A percentile compares a stretch with the other conserved stretches of the same genome.
phyloP scores from a whole-genome alignment of 805 yeast species.

The Dipodascus geniculatus region DNA sequence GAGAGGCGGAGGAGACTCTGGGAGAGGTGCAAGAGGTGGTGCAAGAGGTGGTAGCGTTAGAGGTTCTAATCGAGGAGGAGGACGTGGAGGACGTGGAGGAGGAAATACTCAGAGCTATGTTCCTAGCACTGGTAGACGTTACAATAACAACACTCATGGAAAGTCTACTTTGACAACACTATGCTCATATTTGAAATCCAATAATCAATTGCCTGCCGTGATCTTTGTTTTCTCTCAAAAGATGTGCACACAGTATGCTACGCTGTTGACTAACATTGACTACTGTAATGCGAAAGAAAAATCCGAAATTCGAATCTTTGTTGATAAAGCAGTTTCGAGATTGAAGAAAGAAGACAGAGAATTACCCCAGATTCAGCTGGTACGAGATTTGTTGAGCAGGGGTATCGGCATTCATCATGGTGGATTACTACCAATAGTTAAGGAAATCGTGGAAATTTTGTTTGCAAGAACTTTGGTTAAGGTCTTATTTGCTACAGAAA shows the following conservation, averaged over 20 bases:
- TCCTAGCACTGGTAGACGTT: slow-evolving; percentile 12
- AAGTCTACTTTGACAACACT: slow-evolving; percentile 69
- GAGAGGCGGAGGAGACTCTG: slow-evolving; percentile 23
- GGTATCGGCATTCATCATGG: slow-evolving; percentile 97
- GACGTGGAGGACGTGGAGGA: slow-evolving; percentile 2
- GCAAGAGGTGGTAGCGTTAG: slow-evolving; percentile 25
- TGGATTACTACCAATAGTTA: slow-evolving; percentile 84
- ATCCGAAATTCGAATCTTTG: slow-evolving; percentile 86
- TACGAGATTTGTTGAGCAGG: slow-evolving; percentile 71
- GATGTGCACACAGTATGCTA: slow-evolving; percentile 88
- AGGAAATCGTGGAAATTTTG: slow-evolving; percentile 84
- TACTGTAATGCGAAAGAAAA: slow-evolving; percentile 77
- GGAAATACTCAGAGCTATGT: slow-evolving; percentile 7
- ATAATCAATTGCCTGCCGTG: slow-evolving; percentile 80
- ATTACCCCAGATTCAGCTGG: slow-evolving; percentile 77
- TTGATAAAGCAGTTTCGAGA: slow-evolving; percentile 79
- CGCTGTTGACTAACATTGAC: slow-evolving; percentile 57
- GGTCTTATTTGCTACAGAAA: slow-evolving; percentile 92
- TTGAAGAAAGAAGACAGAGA: slow-evolving; percentile 86
- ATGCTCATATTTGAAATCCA: slow-evolving; percentile 54
- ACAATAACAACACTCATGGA: slow-evolving; percentile 35
- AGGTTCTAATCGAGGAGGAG: slow-evolving; percentile 19
- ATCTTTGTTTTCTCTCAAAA: slow-evolving; percentile 89
- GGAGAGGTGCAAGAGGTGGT: slow-evolving; percentile 23
- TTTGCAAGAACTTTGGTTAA: slow-evolving; percentile 80